These are phyloP conservation scores for Metschnikowia orientalis DNA, from an alignment of 805 yeast species.

Conservation along the genomic window DNA sequence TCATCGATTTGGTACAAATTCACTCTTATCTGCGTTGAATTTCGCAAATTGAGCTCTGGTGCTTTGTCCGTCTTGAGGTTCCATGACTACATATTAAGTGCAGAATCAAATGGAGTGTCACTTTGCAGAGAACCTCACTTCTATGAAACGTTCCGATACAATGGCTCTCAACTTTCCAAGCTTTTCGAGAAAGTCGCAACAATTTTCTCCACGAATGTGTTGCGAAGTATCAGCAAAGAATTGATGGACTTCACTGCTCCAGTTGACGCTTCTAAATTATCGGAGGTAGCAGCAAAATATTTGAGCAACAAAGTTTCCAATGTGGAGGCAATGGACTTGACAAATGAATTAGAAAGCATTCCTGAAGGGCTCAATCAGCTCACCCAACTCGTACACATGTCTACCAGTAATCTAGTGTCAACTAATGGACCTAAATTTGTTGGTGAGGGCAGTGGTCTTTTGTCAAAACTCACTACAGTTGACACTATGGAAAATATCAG, in stretches of 20 bases:
- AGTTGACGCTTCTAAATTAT: conserved; percentile 17
- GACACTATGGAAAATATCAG: conserved; percentile 28
- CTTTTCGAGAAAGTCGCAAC: conserved; percentile 22
- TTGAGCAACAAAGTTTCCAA: conserved; percentile 25
- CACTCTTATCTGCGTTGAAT: conserved; percentile 67
- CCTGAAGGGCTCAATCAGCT: conserved; percentile 25
- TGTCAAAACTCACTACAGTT: conserved; percentile 24
- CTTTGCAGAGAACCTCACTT: conserved; percentile 29
- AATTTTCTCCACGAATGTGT: conserved; percentile 29
- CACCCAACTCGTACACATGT: conserved; percentile 19
- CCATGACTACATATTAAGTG: conserved; percentile 16
- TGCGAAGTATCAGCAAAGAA: conserved; percentile 21
- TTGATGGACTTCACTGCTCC: conserved; percentile 10
- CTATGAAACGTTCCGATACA: conserved; percentile 24
- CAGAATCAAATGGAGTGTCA: conserved; percentile 34
- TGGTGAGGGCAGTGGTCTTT: conserved; percentile 19
- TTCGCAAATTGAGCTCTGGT: conserved; percentile 57
- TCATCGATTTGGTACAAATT: conserved; percentile 63
- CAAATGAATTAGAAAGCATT: conserved; percentile 23
- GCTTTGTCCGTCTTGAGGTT: conserved; percentile 39
- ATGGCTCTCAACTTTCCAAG: conserved; percentile 16
- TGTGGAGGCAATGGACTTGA: conserved; percentile 19
- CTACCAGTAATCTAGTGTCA: conserved; percentile 3
- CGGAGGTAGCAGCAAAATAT: conserved; percentile 21
- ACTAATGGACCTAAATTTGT: conserved; percentile 4